Evolutionary conservation across 2,329 filamentous ascomycete genomes (phyloP).

Genomic region (Phyllachora maydis): DNA sequence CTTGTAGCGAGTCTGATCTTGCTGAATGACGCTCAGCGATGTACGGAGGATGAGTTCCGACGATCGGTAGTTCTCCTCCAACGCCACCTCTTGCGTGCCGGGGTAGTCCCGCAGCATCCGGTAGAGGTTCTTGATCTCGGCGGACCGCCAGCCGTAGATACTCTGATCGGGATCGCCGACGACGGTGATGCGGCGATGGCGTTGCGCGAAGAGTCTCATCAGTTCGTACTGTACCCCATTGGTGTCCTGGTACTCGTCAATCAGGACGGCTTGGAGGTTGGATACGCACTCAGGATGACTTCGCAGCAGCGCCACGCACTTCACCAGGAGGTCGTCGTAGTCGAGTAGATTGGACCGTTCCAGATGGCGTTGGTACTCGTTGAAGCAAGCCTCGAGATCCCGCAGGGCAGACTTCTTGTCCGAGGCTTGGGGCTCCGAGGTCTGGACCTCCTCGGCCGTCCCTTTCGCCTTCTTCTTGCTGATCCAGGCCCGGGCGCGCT

Average conservation of each 20-base stretch:
- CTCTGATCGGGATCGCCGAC: constrained; percentile 96
- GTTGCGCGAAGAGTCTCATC: constrained; percentile 69
- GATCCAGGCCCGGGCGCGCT: constrained; percentile 54
- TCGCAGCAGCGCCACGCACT: constrained; percentile 60
- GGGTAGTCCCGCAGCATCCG: constrained; percentile 60
- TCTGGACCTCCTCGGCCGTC: constrained; percentile 13
- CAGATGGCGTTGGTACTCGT: constrained; percentile 61
- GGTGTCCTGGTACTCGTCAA: constrained; percentile 96
- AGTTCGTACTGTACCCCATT: constrained; percentile 89
- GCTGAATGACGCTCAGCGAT: constrained; percentile 73
- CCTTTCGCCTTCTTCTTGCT: constrained; percentile 43
- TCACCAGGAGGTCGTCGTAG: constrained; percentile 79
- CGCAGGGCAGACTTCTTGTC: constrained; percentile 13
- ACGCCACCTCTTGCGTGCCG: constrained; percentile 58
- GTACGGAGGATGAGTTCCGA: constrained; percentile 65
- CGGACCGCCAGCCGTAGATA: constrained; percentile 89
- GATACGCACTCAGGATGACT: constrained; percentile 60
- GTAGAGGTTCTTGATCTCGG: constrained; percentile 74
- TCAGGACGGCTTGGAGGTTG: constrained; percentile 77
- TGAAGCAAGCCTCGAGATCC: constrained; percentile 48
- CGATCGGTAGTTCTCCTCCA: constrained; percentile 91
- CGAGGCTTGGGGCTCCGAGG: constrained; percentile 17
- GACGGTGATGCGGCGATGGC: constrained; percentile 61
- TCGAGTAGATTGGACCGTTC: constrained; percentile 65
- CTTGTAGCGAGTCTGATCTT: constrained; percentile 61